A percentile compares a stretch with the other conserved stretches of the same genome.
Conservation (phyloP, 768 basidiomycete species). For the Podaxis mareebaensis region DNA sequence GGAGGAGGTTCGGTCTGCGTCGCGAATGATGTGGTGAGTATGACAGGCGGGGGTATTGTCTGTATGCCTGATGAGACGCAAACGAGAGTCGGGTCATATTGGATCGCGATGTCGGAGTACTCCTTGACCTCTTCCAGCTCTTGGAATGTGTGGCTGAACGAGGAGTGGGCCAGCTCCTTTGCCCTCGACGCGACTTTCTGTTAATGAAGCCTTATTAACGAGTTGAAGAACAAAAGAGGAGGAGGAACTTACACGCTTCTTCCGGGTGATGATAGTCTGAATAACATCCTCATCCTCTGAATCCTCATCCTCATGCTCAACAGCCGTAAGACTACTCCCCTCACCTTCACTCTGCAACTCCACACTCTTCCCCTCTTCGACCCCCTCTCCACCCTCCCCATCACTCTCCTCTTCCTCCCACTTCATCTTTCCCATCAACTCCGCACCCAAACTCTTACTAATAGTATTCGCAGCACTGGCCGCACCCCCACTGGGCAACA, state of each 20-base stretch:
- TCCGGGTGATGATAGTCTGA: constrained; percentile 87
- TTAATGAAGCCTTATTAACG: constrained; percentile 8
- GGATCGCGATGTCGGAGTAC: constrained; percentile 73
- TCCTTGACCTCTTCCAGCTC: constrained; percentile 65
- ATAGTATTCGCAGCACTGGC: constrained; percentile 57
- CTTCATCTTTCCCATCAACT: constrained; percentile 65
- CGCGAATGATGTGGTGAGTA: constrained; percentile 45
- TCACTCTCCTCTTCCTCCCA: constrained; percentile 39
- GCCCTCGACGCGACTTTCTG: constrained; percentile 72
- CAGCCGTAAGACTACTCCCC: constrained; percentile 27
- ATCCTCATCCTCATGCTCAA: constrained; percentile 52
- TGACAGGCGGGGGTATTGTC: constrained; percentile 60
- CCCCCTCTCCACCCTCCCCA: constrained; percentile 36
- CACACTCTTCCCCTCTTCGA: constrained; percentile 36
- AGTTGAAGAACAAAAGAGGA: constrained; percentile 6
- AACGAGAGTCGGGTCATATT: constrained; percentile 64
- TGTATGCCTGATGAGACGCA: constrained; percentile 49
- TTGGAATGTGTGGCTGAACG: constrained; percentile 6
- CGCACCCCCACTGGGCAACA: constrained; percentile 38
- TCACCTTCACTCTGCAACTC: constrained; percentile 35
- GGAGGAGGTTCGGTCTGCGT: constrained; percentile 57
- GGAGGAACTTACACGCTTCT: constrained; percentile 57
- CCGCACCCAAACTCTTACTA: constrained; percentile 76
- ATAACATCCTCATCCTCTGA: constrained; percentile 74
- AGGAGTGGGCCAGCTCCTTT: constrained; percentile 43